Evolutionary conservation across 2,329 filamentous ascomycete genomes (phyloP), one percentile per base, ranked within the genome.

Genomic region (Ceratocystis variospora): DNA sequence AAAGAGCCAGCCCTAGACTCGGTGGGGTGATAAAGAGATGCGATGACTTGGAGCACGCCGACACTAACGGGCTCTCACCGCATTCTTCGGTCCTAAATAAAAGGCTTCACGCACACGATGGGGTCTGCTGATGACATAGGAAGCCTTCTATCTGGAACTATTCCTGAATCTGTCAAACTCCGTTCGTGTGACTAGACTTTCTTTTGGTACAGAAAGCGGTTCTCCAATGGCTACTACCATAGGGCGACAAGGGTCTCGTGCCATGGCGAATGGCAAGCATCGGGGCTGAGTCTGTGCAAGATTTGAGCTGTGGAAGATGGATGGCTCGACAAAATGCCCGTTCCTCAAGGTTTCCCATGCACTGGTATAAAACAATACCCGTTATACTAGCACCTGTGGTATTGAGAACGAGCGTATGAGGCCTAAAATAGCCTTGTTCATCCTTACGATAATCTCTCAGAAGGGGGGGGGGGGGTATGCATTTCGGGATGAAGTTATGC

Each of bases 261-360:
- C 53, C 53, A 59, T 59, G 53, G 53, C 28, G 53, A 59, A 33
- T 31, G n/a, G 53, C 53, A 59, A 59, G 28, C 28, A 59, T 59
- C 53, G 53, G 53, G 53, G 53, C 22, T 59, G 53, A 59, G 53
- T 59, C 53, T 59, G 53, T 59, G 53, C 53, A 59, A 59, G 53
- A 59, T 59, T 59, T 59, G 53, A 59, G 53, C 25, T 33, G 53
- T 59, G 53, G 25, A n/a, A 59, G 53, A 37, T 33, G 28, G 28
- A 17, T 59, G 53, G 53, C 28, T 59, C 25, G 28, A 57, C 53
- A 33, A 59, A 31, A 59, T 59, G 53, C 53, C 48, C 48, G 48
- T 59, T 7, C 53, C 25, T 33, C 12, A 59, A 31, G 25, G 53
- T 33, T 33, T 17, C 25, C 53, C 53, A 33, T 33, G 53, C 53